Conservation (phyloP, 495 filamentous ascomycete genomes). For the Thermothielavioides terrestris region DNA sequence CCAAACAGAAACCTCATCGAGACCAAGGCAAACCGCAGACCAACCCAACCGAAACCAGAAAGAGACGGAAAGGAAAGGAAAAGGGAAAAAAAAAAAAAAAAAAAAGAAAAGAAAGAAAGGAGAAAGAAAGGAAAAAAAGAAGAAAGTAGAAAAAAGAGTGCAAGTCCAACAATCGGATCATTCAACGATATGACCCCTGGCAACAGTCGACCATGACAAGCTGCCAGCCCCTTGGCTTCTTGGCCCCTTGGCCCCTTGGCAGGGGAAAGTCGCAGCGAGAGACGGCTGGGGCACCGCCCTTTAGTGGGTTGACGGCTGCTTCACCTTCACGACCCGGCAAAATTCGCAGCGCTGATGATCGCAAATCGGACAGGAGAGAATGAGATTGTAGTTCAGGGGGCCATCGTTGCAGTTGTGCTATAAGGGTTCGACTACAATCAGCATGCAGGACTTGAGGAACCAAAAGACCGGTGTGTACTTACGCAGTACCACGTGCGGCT, state of each 20-base stretch:
- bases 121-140: background rate
- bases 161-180: too few relatives aligned
- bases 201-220: too few relatives aligned
- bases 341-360: background rate
- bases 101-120: background rate
- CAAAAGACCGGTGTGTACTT: background rate
- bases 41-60: too few relatives aligned
- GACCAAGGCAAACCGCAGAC: too few relatives aligned
- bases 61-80: too few relatives aligned
- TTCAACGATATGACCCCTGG: too few relatives aligned
- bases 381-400: background rate
- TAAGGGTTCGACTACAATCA: background rate
- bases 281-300: background rate
- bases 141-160: background rate
- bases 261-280: too few relatives aligned
- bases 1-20: background rate
- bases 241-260: too few relatives aligned
- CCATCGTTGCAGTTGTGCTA: slow-evolving; percentile 6
- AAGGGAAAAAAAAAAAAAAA: slow-evolving; percentile 1
- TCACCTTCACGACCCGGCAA: background rate
- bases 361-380: background rate
- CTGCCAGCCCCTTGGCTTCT: too few relatives aligned
- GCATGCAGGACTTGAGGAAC: background rate
- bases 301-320: background rate
- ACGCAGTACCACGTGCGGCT: slow-evolving; percentile 8